Percentiles rank a stretch among this genome's conserved stretches.
These are phyloP conservation scores for Beauveria scarabaeidicola DNA, from an alignment of 2,329 filamentous ascomycete genomes.

Conservation along the genomic window DNA sequence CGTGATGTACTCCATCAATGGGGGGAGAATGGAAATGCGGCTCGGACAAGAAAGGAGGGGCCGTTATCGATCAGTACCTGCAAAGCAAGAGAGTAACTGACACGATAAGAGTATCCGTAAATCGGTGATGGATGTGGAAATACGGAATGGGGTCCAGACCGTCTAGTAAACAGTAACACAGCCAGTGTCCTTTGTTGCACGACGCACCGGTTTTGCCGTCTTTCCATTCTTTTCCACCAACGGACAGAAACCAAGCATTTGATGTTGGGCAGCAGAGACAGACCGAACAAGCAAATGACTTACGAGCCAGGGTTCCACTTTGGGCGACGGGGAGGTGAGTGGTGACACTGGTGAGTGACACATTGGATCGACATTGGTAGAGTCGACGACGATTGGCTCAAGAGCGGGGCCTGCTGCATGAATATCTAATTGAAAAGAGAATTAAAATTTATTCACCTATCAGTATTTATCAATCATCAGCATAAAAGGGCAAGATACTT, in stretches of 20 bases:
- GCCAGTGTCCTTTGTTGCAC: not conserved
- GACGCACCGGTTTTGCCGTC: too few species aligned
- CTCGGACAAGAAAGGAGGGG: not conserved
- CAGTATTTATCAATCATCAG: too few species aligned
- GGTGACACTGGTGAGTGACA: not conserved
- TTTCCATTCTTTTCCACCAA: too few species aligned
- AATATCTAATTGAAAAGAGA: not conserved
- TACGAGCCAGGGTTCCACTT: not conserved
- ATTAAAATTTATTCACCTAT: not conserved
- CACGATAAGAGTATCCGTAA: too few species aligned
- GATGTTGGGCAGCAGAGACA: slow-evolving; percentile 5
- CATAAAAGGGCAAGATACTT: too few species aligned
- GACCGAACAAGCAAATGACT: not conserved
- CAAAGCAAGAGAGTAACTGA: too few species aligned
- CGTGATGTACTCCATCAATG: not conserved
- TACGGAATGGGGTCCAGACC: not conserved
- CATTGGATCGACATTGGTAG: not conserved
- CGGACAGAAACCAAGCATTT: too few species aligned
- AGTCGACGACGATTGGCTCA: not conserved
- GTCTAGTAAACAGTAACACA: not conserved
- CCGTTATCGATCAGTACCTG: not conserved
- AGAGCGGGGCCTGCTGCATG: not conserved
- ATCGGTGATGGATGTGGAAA: not conserved
- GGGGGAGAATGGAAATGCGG: not conserved
- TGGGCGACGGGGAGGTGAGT: not conserved